Base-by-base conservation (phyloP, 2,329 filamentous ascomycete species). In the Colletotrichum siamense region DNA sequence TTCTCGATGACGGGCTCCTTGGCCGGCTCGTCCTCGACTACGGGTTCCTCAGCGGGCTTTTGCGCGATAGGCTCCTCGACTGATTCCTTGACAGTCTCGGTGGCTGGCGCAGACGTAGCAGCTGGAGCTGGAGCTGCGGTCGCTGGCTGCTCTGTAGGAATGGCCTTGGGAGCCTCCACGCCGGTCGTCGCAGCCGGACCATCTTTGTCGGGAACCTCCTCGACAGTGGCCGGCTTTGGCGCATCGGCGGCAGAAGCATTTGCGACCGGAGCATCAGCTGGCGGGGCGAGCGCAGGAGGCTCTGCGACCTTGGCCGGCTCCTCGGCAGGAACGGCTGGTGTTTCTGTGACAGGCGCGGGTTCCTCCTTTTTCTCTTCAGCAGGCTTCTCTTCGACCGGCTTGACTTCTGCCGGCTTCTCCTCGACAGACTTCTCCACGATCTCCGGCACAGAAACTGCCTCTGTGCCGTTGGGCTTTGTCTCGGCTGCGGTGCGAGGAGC, bases 1-100 rank as follows among this genome's bases (percentile, higher is more conserved):
- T 80, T 80, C 8, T 84, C 82, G 2, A 83, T 82, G 15, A 87
- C 83, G 7, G 77, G 74, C 73, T 84, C 84, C 69, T 81, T 81
- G 10, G 77, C 73, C 10, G 79, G 78, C 24, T 80, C 82, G 2
- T 81, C 79, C 16, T 78, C 52, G 13, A 78, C 76, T 6, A 76
- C 72, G n/a, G 79, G 70, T 71, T 83, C 84, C 66, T 80, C 80
- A 15, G 78, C 77, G 13, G 79, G 79, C 18, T 79, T 81, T 5
- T 81, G 78, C 18, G 79, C 76, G 5, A 79, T 69, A 18, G 79
- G 72, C 81, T 83, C 49, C 55, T 79, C 74, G 15, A 76, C 76
- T 18, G 73, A 63, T 16, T 76, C 61, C 28, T 74, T 71, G 1
- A 77, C 49, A 8, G 68, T 65, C 28, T 76, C 77, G n/a, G 66